Conservation (phyloP, 805 yeast genomes). For the Candida boidinii region DNA sequence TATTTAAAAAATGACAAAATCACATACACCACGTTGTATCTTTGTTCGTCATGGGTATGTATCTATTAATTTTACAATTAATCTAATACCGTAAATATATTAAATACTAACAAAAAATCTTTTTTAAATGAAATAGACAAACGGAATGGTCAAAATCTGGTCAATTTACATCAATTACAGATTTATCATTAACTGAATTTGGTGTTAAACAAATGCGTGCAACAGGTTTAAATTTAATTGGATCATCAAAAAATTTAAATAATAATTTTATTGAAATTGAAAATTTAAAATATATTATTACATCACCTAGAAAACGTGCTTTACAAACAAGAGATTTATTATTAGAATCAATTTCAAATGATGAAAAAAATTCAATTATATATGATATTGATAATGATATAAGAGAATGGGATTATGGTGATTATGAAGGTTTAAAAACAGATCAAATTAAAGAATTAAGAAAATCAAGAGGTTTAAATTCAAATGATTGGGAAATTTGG, state of each 20-base stretch:
- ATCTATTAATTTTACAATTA: too few relatives aligned
- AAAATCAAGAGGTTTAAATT: conserved; percentile 46
- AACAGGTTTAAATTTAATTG: conserved; percentile 67
- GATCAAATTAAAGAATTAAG: conserved; percentile 57
- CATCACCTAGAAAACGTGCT: conserved; percentile 82
- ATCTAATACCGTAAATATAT: background rate
- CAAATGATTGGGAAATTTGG: conserved; percentile 71
- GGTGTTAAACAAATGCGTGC: conserved; percentile 71
- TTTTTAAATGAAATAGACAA: conserved; percentile 32
- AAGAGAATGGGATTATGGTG: conserved; percentile 96
- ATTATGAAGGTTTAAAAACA: conserved; percentile 80
- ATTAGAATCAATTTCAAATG: conserved; percentile 37
- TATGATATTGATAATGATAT: conserved; percentile 55
- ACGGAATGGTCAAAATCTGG: conserved; percentile 96
- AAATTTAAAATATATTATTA: conserved; percentile 53
- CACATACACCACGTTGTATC: conserved; percentile 60
- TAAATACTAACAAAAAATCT: background rate
- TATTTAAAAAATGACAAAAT: too few relatives aligned
- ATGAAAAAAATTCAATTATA: conserved; percentile 32
- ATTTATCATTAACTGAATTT: conserved; percentile 64
- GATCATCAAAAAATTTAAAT: conserved; percentile 39
- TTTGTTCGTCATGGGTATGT: conserved; percentile 64
- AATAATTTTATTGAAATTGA: conserved; percentile 52
- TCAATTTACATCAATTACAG: conserved; percentile 84
- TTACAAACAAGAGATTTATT: conserved; percentile 63